Base-by-base conservation (phyloP, 495 filamentous ascomycete species). In the Hyaloscypha variabilis region DNA sequence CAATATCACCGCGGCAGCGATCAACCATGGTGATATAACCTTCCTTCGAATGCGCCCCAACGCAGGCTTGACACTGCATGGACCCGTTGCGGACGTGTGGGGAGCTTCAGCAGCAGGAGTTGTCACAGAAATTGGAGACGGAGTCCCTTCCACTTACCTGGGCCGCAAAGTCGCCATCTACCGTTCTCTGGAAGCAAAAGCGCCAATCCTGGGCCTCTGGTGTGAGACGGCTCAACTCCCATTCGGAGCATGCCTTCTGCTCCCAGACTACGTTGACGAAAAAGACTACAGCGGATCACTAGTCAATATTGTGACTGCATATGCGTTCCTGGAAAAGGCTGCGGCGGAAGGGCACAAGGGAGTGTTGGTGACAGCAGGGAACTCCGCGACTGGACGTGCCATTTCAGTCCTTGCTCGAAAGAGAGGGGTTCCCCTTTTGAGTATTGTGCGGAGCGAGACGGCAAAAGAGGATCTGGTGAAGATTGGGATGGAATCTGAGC, bases 231-330 rank as follows among this genome's bases (percentile, higher is more conserved):
- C 54, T 23, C 54, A 57, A n/a, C 4, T 57, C 1, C 54, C 54
- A 3, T 57, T 14, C 30, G 54, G 30, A n/a, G 13, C 25, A 13
- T 57, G 54, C 24, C 54, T 30, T 29, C 14, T 57, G 25, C 54
- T 57, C 24, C 25, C 54, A 26, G 54, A 57, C 30, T 8, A 57
- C 31, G 24, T 57, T 8, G 54, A 57, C 21, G 54, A 3, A 23
- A 57, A 57, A 29, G 54, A 57, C 26, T 57, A 57, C 30, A 57
- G 54, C 24, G 54, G 54, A 17, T 57, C 24, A 6, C 26, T 30
- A 26, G 54, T 57, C 1, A 30, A 30, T 57, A 26, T 57, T 57
- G 54, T 26, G 6, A 57, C 54, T 5, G 54, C 24, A 2, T 30
- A 57, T 57, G 24, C 25, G 54, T 57, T 57, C 14, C 14, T 57